Percentiles rank a stretch among this genome's conserved stretches.
phyloP scores from a whole-genome alignment of 2,329 filamentous ascomycete genomes.

The Trichoderma citrinoviride region DNA sequence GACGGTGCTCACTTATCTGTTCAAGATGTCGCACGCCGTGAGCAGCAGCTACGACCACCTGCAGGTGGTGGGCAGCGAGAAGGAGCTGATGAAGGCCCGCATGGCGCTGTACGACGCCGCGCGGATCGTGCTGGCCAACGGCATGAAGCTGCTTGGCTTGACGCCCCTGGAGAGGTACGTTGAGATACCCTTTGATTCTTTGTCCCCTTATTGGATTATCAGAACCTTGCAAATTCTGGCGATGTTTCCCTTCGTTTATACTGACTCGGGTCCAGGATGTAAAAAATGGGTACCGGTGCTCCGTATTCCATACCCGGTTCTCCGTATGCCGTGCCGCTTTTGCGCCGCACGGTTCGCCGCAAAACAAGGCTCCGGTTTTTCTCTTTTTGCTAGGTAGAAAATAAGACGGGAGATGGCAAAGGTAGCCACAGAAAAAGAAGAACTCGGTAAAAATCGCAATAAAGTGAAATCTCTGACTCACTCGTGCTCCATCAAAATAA shows the following conservation, averaged over 20 bases:
- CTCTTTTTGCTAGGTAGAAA: not conserved
- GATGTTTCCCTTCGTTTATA: not conserved
- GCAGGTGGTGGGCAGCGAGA: slow-evolving; percentile 76
- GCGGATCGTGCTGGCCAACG: slow-evolving; percentile 73
- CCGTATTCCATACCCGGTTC: no score
- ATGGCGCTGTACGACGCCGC: slow-evolving; percentile 77
- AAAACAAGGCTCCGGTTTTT: not conserved
- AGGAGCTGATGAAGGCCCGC: slow-evolving; percentile 62
- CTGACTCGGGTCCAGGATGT: slow-evolving; percentile 10
- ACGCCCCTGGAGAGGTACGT: slow-evolving; percentile 63
- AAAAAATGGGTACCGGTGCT: not conserved
- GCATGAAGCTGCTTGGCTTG: slow-evolving; percentile 77
- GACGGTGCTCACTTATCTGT: slow-evolving; percentile 59
- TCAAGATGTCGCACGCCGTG: slow-evolving; percentile 80
- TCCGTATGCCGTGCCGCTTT: not conserved
- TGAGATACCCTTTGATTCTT: no score
- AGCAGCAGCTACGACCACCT: slow-evolving; percentile 80
- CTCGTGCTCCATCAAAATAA: not conserved
- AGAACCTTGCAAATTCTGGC: no score
- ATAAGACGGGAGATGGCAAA: not conserved
- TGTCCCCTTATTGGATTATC: no score
- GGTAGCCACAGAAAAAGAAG: not conserved
- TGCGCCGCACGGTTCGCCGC: slow-evolving; percentile 10
- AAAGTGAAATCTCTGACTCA: slow-evolving; percentile 2
- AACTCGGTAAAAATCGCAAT: not conserved